Base-by-base conservation (phyloP, 108 stramenopile genomes). In the Licmophora abbreviata region DNA sequence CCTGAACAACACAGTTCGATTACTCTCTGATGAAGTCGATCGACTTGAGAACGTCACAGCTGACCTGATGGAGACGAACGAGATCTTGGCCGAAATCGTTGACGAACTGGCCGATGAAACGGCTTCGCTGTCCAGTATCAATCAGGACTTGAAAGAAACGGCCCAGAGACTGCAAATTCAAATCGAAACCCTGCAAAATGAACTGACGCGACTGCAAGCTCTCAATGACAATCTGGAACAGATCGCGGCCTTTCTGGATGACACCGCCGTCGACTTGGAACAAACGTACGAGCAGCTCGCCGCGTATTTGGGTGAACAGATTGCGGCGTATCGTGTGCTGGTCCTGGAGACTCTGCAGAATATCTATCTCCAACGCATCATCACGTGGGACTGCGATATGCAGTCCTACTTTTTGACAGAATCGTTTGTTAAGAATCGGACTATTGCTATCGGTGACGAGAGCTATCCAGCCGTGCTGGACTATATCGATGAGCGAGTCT, bases 181-280 rank as follows among this genome's bases (percentile, higher is more conserved):
- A 40, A 20, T 66, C 30, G 30, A 6, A 0, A 57, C 35, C 29
- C 42, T 73, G 25, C n/a, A 34, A 15, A n/a, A 29, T 23, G 57
- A 73, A 23, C 56, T 54, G 20, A 56, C 59, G 28, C 61, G 71
- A 0, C 46, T 73, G 26, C 33, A 63, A 24, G 15, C 30, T 5
- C 21, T 69, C 6, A 64, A 63, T 28, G 44, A 28, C 27, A 30
- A 71, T 14, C 53, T 65, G 1, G 15, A 31, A 3, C 21, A 25
- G 43, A 43, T 68, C n/a, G 45, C 68, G 6, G 8, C 35, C 6
- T 74, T 68, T 50, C 31, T 74, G 29, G 68, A 74, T 34, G 68
- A 69, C n/a, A 64, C 68, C 6, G 28, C 60, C 3, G 14, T 18
- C 20, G 24, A 28, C 11, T 27, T 43, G 24, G 46, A 25, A 3